Base-by-base conservation (phyloP, 345 rosid genomes). In the Lumnitzera racemosa region DNA sequence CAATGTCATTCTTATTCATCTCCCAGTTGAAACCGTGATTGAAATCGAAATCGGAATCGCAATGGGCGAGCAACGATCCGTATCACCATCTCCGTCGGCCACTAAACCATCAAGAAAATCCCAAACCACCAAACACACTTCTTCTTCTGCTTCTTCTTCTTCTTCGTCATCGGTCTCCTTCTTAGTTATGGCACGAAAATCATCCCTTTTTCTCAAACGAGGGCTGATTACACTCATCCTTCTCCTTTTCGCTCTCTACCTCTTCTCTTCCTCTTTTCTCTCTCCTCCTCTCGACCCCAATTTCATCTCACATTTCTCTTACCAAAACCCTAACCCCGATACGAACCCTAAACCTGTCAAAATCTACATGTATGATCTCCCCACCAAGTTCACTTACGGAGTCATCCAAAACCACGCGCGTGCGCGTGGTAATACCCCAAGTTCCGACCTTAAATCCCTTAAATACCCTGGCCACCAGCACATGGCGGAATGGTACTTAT, bases 391-490 rank as follows among this genome's bases (percentile, higher is more conserved):
- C 88, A 94, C 84, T 49, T 72, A 83, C 67, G 96, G 95, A 15
- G 62, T 94, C 54, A 86, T 94, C 67, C 73, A 85, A 71, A 87
- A 81, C 49, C 97, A 84, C 78, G 63, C 86, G 24, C 63, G 80
- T 43, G 97, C 90, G 24, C 95, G 97, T 53, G 92, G 95, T 2
- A 83, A 81, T 0, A 59, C 58, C 27, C 64, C 80, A n/a, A 72
- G 47, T 31, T 70, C 63, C 50, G 90, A 84, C 61, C 64, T 75
- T 46, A 66, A 90, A 17, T 51, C 62, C 47, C 74, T 81, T 61
- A 86, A 74, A 64, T 94, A 94, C 69, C 99, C 99, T 11, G 97
- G 97, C 16, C 99, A 94, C 79, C 99, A 94, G 72, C 99, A 94
- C 72, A 94, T 90, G 99, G 97, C 87, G 27, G 99, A 94, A 70